Conservation (phyloP, 2,329 filamentous ascomycete genomes). For the Clarireedia monteithiana region DNA sequence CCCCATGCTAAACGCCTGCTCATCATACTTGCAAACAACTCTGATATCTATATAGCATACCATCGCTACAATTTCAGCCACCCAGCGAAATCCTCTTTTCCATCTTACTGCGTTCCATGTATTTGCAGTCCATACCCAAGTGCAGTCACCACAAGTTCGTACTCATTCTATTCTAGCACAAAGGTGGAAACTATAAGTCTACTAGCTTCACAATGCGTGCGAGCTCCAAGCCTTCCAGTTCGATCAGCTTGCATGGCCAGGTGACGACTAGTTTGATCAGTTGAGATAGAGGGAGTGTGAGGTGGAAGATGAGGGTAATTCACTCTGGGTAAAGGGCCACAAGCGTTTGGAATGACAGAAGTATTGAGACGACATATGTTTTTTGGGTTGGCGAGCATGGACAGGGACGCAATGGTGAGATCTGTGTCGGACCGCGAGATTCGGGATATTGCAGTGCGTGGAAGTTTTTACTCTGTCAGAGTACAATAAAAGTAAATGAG, state of each 20-base stretch:
- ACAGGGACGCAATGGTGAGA: too few relatives aligned
- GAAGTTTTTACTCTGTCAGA: too few relatives aligned
- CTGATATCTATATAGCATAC: too few relatives aligned
- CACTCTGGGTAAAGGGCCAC: neutral
- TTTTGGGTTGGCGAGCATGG: too few relatives aligned
- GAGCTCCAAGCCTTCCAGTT: neutral
- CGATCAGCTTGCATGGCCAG: neutral
- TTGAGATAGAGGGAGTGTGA: neutral
- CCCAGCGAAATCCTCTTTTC: neutral
- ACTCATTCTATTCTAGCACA: neutral
- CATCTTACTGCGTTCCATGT: neutral
- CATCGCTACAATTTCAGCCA: too few relatives aligned
- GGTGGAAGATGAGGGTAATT: neutral
- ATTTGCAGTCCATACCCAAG: neutral
- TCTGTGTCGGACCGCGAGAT: too few relatives aligned
- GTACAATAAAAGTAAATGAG: too few relatives aligned
- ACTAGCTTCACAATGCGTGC: neutral
- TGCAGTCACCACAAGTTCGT: neutral
- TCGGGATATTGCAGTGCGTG: too few relatives aligned
- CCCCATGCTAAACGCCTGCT: too few relatives aligned
- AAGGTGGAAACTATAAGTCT: neutral
- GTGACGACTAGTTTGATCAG: neutral
- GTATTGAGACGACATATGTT: neutral
- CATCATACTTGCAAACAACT: too few relatives aligned
- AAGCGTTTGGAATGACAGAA: neutral